phyloP scores from a whole-genome alignment of 2,329 filamentous ascomycete species.

The Neurospora sp. region DNA sequence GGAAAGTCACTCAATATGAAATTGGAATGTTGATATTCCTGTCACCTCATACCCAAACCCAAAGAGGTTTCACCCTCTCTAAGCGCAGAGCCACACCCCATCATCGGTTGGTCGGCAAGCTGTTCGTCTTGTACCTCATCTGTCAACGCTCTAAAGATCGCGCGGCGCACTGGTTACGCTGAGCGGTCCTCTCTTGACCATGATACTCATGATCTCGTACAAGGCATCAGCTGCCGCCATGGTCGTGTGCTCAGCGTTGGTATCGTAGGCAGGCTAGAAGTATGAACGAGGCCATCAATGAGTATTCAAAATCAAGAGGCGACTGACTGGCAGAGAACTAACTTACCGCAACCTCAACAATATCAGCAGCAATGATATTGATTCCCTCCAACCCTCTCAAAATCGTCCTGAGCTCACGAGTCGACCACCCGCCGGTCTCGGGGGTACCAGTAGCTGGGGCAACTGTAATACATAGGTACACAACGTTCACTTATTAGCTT shows the following conservation, averaged over 20 bases:
- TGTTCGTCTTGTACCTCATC: not conserved
- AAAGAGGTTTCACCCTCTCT: not conserved
- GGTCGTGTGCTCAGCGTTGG: slow-evolving; percentile 63
- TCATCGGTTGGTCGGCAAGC: not conserved
- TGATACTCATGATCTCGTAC: slow-evolving; percentile 72
- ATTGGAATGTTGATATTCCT: not conserved
- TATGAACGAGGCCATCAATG: not conserved
- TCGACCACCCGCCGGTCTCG: slow-evolving; percentile 69
- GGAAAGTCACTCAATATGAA: not conserved
- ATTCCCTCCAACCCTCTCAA: slow-evolving; percentile 58
- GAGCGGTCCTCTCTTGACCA: slow-evolving; percentile 60
- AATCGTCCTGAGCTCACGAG: slow-evolving; percentile 62
- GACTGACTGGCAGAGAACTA: not conserved
- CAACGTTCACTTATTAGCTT: not conserved
- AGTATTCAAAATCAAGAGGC: not conserved
- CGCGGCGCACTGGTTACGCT: not conserved
- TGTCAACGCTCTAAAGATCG: not conserved
- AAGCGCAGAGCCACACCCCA: not conserved
- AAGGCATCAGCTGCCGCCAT: slow-evolving; percentile 63
- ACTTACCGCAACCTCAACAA: slow-evolving; percentile 58
- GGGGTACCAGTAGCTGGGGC: slow-evolving; percentile 67
- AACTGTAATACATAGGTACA: slow-evolving; percentile 27
- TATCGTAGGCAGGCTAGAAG: slow-evolving; percentile 55
- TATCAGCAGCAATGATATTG: slow-evolving; percentile 60
- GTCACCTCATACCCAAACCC: not conserved